These are phyloP conservation scores for Pisolithus sp. DNA, from an alignment of 768 basidiomycete genomes.

Conservation along the genomic window DNA sequence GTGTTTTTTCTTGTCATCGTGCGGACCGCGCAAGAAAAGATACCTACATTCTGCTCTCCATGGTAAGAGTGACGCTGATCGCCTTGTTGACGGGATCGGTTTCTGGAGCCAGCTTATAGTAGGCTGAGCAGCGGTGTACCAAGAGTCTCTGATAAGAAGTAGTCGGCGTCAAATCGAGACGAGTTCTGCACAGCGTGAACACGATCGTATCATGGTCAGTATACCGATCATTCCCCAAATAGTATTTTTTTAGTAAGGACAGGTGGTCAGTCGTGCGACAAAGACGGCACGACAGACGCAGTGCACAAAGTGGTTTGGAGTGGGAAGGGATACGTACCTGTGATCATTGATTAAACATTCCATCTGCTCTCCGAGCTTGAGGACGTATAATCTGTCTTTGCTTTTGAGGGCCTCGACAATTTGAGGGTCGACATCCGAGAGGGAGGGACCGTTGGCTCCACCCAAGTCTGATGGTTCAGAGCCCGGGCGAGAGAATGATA, in stretches of 20 bases:
- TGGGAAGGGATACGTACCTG: conserved; percentile 41
- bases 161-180: conserved; percentile 60
- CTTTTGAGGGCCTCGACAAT: conserved; percentile 81
- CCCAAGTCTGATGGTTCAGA: conserved; percentile 28
- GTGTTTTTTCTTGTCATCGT: neutral
- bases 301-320: neutral
- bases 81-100: conserved; percentile 57
- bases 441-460: conserved; percentile 16
- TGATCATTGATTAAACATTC: conserved; percentile 72
- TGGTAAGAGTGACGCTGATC: conserved; percentile 49
- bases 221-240: conserved; percentile 2
- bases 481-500: conserved; percentile 16
- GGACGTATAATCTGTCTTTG: conserved; percentile 83
- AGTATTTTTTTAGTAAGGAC: neutral
- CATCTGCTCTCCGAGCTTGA: conserved; percentile 85
- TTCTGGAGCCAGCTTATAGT: conserved; percentile 71
- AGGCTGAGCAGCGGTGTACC: conserved; percentile 79
- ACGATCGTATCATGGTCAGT: conserved; percentile 15
- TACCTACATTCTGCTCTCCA: conserved; percentile 74
- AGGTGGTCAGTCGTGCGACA: conserved; percentile 7
- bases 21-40: neutral
- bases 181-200: conserved; percentile 36
- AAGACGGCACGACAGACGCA: neutral
- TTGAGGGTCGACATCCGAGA: conserved; percentile 61
- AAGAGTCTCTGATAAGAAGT: conserved; percentile 83